Evolutionary conservation across 257 asterid species (phyloP).

Genomic region (Linderniella brevidens): DNA sequence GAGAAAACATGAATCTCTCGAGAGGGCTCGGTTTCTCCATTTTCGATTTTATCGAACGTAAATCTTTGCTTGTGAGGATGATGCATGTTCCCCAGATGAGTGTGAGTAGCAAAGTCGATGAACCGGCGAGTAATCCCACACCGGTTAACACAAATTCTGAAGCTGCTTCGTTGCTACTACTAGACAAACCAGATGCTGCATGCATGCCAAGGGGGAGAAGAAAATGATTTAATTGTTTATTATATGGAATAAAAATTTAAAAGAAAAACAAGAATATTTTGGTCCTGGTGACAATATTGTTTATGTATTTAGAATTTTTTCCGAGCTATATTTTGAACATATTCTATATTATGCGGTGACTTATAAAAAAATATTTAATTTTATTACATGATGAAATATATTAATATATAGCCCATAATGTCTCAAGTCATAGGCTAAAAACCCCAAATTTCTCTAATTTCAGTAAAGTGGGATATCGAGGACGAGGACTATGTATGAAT

Average conservation of each 20-base stretch:
- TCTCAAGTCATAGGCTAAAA: too few relatives aligned
- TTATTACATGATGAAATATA: too few relatives aligned
- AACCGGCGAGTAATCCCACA: slow-evolving; percentile 42
- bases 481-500: too few relatives aligned
- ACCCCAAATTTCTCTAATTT: too few relatives aligned
- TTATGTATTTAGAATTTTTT: too few relatives aligned
- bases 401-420: too few relatives aligned
- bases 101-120: slow-evolving; percentile 35
- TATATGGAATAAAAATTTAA: background rate
- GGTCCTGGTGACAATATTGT: too few relatives aligned
- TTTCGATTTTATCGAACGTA: background rate
- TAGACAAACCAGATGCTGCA: slow-evolving; percentile 35
- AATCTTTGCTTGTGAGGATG: slow-evolving; percentile 15
- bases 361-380: too few relatives aligned
- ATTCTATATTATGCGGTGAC: too few relatives aligned
- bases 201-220: background rate
- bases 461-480: too few relatives aligned
- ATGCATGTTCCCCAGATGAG: slow-evolving; percentile 36
- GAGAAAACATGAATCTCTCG: slow-evolving; percentile 14
- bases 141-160: slow-evolving; percentile 34
- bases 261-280: background rate
- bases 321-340: too few relatives aligned
- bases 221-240: background rate
- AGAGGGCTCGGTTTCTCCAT: slow-evolving; percentile 5
- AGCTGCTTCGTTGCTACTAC: slow-evolving; percentile 23